These are phyloP conservation scores for Annulohypoxylon maeteangense DNA, from an alignment of 495 filamentous ascomycete species.

Conservation along the genomic window DNA sequence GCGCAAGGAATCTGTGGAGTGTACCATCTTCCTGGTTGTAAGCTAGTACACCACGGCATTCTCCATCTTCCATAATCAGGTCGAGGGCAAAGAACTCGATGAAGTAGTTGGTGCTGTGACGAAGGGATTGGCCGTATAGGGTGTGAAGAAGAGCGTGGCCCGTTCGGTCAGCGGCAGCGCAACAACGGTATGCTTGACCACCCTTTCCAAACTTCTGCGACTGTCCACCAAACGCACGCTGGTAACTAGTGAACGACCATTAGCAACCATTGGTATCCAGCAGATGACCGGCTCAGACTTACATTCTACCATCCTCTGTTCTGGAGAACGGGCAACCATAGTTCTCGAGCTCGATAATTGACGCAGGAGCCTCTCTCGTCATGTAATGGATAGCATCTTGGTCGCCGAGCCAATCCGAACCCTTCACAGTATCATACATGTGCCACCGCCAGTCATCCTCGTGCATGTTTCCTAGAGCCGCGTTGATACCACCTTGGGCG, in stretches of 20 bases:
- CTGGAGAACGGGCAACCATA: slow-evolving; percentile 98
- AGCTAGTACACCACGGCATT: slow-evolving; percentile 93
- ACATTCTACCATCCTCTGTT: slow-evolving; percentile 96
- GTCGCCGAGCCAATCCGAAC: slow-evolving; percentile 97
- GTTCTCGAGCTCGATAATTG: slow-evolving; percentile 94
- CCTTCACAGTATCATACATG: slow-evolving; percentile 99
- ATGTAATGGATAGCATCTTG: slow-evolving; percentile 99
- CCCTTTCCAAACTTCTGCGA: slow-evolving; percentile 95
- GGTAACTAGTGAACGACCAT: slow-evolving; percentile 67
- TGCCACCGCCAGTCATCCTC: slow-evolving; percentile 99
- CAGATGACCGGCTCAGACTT: slow-evolving; percentile 40
- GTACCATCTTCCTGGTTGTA: slow-evolving; percentile 99
- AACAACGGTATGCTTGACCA: slow-evolving; percentile 96
- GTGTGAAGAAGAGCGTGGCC: slow-evolving; percentile 97
- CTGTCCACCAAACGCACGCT: slow-evolving; percentile 97
- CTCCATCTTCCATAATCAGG: slow-evolving; percentile 94
- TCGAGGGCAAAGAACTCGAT: slow-evolving; percentile 98
- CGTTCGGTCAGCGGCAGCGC: slow-evolving; percentile 93
- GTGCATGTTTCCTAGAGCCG: slow-evolving; percentile 89
- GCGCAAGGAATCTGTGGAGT: slow-evolving; percentile 92
- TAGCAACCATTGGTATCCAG: slow-evolving; percentile 11
- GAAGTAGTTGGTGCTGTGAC: slow-evolving; percentile 99
- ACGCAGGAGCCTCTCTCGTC: slow-evolving; percentile 92
- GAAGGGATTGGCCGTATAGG: slow-evolving; percentile 95
- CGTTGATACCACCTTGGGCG: slow-evolving; percentile 94